phyloP scores from a whole-genome alignment of 1,139 yeast genomes.

The Pichia sp. region DNA sequence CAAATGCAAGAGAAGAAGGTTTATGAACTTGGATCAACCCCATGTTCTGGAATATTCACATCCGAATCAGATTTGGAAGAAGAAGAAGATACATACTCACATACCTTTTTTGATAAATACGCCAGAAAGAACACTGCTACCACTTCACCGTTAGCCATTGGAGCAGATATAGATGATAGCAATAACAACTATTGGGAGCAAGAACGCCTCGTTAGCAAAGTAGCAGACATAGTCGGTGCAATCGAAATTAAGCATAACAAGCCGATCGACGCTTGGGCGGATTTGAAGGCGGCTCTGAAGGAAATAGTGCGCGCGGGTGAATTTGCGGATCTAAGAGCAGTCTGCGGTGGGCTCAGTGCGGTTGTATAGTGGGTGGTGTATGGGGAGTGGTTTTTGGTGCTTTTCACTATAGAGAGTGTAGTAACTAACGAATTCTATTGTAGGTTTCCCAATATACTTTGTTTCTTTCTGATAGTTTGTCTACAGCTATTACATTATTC shows the following conservation, averaged over 20 bases:
- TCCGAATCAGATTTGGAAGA: not conserved
- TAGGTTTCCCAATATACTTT: too few relatives aligned
- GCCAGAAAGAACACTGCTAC: conserved; percentile 1
- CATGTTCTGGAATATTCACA: too few relatives aligned
- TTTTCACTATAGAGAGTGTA: not conserved
- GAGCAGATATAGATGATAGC: not conserved
- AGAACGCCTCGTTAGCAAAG: not conserved
- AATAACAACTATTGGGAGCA: not conserved
- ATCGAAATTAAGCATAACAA: not conserved
- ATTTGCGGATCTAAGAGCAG: not conserved
- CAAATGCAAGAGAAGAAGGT: too few relatives aligned
- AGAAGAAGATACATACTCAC: conserved; percentile 8
- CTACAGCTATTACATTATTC: not conserved
- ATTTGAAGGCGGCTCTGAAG: not conserved
- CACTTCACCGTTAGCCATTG: conserved; percentile 5
- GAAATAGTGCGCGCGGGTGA: not conserved
- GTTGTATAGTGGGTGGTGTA: not conserved
- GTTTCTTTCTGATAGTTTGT: not conserved
- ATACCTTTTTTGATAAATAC: conserved; percentile 1
- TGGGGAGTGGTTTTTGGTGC: not conserved
- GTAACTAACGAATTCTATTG: too few relatives aligned
- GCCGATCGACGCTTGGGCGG: not conserved
- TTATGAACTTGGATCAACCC: too few relatives aligned
- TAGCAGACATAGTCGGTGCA: not conserved
- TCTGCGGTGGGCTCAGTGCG: conserved; percentile 4